Evolutionary conservation across 2,329 filamentous ascomycete genomes (phyloP).

Genomic region (Colletotrichum phormii): DNA sequence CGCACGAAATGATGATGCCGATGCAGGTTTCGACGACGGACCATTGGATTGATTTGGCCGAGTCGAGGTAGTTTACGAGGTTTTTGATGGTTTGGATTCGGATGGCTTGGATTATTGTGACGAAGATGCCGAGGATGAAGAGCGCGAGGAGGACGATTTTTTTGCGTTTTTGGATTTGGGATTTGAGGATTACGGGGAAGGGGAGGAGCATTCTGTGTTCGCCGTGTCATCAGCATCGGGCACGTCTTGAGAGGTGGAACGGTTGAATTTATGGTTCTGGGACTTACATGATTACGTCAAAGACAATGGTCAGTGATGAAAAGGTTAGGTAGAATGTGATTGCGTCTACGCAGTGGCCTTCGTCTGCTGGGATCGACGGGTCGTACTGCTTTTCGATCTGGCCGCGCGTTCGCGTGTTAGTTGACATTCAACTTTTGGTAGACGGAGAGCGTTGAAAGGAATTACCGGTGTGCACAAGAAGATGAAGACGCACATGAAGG

Average conservation of each 20-base stretch:
- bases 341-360: conserved; percentile 50
- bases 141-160: conserved; percentile 55
- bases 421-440: neutral
- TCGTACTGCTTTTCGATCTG: conserved; percentile 55
- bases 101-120: conserved; percentile 62
- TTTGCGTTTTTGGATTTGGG: conserved; percentile 51
- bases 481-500: conserved; percentile 50
- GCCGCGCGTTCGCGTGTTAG: neutral
- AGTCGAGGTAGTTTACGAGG: conserved; percentile 58
- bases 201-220: conserved; percentile 52
- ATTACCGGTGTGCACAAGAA: conserved; percentile 50
- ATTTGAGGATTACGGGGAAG: conserved; percentile 52
- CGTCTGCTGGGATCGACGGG: conserved; percentile 43
- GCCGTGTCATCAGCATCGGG: neutral
- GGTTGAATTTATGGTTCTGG: too few species aligned
- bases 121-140: conserved; percentile 62
- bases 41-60: conserved; percentile 55
- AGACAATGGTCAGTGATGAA: conserved; percentile 53
- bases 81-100: conserved; percentile 61
- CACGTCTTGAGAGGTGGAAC: too few species aligned
- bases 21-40: conserved; percentile 58
- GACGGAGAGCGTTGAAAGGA: neutral
- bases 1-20: conserved; percentile 54
- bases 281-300: conserved; percentile 54
- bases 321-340: conserved; percentile 57